Base-by-base conservation (phyloP, 1,284 basidiomycete genomes). In the Puccinia coronata region DNA sequence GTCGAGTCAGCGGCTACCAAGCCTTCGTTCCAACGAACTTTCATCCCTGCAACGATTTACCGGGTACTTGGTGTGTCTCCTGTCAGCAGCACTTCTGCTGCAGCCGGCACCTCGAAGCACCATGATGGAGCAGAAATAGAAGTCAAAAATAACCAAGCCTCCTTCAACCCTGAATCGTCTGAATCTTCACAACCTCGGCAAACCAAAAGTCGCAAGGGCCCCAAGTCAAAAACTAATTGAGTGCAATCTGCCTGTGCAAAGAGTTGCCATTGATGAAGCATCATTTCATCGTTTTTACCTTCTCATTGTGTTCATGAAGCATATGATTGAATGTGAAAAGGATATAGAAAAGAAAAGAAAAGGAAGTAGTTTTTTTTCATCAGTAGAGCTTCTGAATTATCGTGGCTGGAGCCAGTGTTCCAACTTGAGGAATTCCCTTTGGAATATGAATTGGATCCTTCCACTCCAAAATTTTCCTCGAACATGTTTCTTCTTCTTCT, bases 1-100 rank as follows among this genome's bases (percentile, higher is more conserved):
- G 79, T 82, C 63, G 82, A 82, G 31, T 82, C 82, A 41, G 82
- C 83, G 18, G 82, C 83, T 57, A 47, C 67, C 18, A 74, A 74
- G 39, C 83, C 83, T 16, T 49, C 83, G 18, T 72, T 82, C 18
- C 41, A 41, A 34, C 65, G 51, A n/a, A 83, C 83, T 6, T 83
- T 83, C 79, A 65, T 83, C 28, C 83, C 83, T 39, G 61, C 75
- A 6, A 59, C 82, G 9, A 36, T 83, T 36, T n/a, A 1, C n/a
- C n/a, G 53, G 25, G 28, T 80, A 2, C 28, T 80, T n/a, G 49
- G 51, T 2, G n/a, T 47, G 11, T 79, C 47, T 39, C 34, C 39
- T 53, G 41, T n/a, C 8, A 12, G 49, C 25, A 57, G 43, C n/a
- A 25, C 18, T 57, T 41, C 72, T 39, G 4, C 61, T 18, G 5